phyloP scores from a whole-genome alignment of 139 green algal species.

The Zygnema circumcarinatum region DNA sequence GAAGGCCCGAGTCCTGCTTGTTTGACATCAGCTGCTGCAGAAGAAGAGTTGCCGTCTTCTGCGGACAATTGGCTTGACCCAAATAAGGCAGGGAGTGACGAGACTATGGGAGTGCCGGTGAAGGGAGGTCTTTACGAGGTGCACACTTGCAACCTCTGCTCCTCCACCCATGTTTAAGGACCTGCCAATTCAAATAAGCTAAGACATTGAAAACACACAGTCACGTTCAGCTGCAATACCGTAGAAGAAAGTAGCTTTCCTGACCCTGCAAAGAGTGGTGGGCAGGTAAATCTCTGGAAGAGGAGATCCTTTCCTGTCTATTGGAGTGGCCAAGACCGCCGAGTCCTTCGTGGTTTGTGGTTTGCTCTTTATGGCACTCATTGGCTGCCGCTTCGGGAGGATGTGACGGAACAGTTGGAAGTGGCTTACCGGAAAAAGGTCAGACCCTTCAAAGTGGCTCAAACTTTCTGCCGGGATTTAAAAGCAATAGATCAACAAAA shows the following conservation, averaged over 20 bases:
- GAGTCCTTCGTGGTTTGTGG: constrained; percentile 42
- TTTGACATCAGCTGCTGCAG: constrained; percentile 9
- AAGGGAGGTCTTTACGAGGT: constrained; percentile 58
- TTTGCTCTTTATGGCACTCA: constrained; percentile 25
- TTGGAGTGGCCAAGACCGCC: constrained; percentile 45
- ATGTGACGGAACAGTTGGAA: constrained; percentile 55
- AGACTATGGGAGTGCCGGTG: constrained; percentile 42
- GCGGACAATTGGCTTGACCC: background rate
- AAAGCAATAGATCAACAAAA: background rate
- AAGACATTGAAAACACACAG: no score
- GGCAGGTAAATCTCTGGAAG: constrained; percentile 33
- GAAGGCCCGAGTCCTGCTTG: constrained; percentile 19
- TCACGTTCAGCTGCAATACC: no score
- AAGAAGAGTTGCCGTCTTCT: background rate
- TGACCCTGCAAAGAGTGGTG: background rate
- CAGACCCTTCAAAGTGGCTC: background rate
- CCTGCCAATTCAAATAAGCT: background rate
- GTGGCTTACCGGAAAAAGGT: constrained; percentile 50
- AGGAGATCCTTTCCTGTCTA: constrained; percentile 44
- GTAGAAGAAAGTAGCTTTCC: no score
- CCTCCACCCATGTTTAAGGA: background rate
- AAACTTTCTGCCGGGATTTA: background rate
- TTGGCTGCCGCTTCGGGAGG: constrained; percentile 52
- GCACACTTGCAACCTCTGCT: constrained; percentile 13
- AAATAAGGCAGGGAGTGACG: constrained; percentile 7